Base-by-base conservation (phyloP, 108 stramenopile species). In the Nitzschia sp. region DNA sequence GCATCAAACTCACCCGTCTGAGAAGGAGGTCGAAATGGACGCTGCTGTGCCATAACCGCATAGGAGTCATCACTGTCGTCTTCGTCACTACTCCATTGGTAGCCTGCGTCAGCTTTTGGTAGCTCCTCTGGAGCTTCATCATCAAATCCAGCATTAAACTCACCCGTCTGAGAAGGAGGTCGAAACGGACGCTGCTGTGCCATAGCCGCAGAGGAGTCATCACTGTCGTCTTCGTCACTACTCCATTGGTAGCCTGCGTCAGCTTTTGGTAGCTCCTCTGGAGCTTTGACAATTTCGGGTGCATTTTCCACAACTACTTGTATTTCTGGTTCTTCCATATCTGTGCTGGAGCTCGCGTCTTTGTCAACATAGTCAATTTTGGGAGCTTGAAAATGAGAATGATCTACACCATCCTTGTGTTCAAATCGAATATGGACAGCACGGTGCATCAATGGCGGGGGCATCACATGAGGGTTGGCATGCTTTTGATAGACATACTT, bases 371-470 rank as follows among this genome's bases (percentile, higher is more conserved):
- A 39, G 20, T 79, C 65, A 24, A 56, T 69, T 3, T 65, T 26
- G 37, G 65, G 42, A 15, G 38, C 51, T 24, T 67, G 20, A 22
- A 41, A 44, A 40, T 59, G 48, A 50, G 43, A 29, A 41, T 48
- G 20, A 7, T 40, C 21, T 60, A 54, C 29, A 57, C 55, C 61
- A 12, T 50, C 71, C 34, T 62, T 63, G 0, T 65, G 51, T 10
- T 51, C 62, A 67, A 86, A 89, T 37, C 82, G 82, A 64, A 88
- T 62, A 57, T 83, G 87, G 37, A 88, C 78, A 12, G 80, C 84
- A 24, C 90, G 71, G 75, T 86, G 63, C 66, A 68, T 63, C 60
- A 68, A 12, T 6, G 72, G 74, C 26, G 34, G 34, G 12, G 46
- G 53, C 17, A 21, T 43, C 29, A 20, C 15, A 5, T 41, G 14